Evolutionary conservation across 1,284 basidiomycete species (phyloP).

Genomic region (Athelia sp.): DNA sequence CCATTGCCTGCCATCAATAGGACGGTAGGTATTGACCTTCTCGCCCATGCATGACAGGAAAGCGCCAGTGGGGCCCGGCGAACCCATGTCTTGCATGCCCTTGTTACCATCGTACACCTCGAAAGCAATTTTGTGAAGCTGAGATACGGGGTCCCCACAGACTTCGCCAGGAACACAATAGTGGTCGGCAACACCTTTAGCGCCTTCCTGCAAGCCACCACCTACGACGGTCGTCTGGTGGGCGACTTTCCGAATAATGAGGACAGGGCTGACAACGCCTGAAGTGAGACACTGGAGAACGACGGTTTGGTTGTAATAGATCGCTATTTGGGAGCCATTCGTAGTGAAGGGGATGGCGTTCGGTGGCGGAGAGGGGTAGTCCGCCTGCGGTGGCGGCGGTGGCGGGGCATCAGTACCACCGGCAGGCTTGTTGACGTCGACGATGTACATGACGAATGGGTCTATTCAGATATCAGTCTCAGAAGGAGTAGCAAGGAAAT

Average conservation of each 20-base stretch:
- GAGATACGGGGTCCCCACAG: constrained; percentile 90
- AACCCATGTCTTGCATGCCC: constrained; percentile 63
- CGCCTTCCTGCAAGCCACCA: constrained; percentile 77
- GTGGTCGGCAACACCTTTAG: constrained; percentile 78
- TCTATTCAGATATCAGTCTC: constrained; percentile 40
- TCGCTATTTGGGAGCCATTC: constrained; percentile 74
- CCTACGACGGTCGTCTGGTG: constrained; percentile 88
- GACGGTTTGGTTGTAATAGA: constrained; percentile 95
- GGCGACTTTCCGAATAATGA: constrained; percentile 93
- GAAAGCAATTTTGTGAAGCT: constrained; percentile 92
- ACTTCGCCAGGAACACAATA: constrained; percentile 81
- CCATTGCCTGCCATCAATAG: constrained; percentile 78
- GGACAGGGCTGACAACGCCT: constrained; percentile 87
- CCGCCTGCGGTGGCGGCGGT: constrained; percentile 73
- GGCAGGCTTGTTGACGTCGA: constrained; percentile 78
- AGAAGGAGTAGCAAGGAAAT: constrained; percentile 5
- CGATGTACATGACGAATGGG: constrained; percentile 95
- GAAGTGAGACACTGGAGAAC: constrained; percentile 93
- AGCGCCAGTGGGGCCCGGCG: constrained; percentile 69
- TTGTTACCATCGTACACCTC: constrained; percentile 78
- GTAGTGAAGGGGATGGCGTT: constrained; percentile 83
- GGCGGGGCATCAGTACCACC: constrained; percentile 71
- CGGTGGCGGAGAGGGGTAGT: constrained; percentile 84
- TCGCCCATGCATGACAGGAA: constrained; percentile 86
- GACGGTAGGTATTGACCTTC: constrained; percentile 83